Percentiles rank a stretch among this genome's conserved stretches.
phyloP scores from a whole-genome alignment of 148 eudicot species.

The Rhododendron molle region DNA sequence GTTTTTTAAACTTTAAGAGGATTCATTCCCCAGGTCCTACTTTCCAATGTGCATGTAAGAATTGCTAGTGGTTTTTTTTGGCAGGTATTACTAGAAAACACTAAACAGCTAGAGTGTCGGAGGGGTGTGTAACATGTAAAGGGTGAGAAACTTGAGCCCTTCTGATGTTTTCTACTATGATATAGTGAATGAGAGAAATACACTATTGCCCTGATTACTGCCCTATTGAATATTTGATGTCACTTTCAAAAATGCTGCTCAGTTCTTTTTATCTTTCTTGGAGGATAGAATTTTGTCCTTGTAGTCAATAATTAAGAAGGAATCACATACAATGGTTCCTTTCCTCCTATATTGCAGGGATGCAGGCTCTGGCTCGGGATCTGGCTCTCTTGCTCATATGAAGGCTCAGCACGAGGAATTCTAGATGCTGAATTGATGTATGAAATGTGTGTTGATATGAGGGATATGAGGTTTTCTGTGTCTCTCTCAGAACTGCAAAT shows the following conservation, averaged over 20 bases:
- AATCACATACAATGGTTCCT: background rate
- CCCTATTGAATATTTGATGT: background rate
- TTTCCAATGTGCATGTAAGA: background rate
- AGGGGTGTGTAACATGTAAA: constrained; percentile 39
- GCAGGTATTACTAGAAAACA: constrained; percentile 65
- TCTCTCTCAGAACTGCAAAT: background rate
- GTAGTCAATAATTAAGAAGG: background rate
- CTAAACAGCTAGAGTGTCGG: constrained; percentile 61
- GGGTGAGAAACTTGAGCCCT: constrained; percentile 7
- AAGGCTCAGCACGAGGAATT: background rate
- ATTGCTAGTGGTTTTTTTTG: constrained; percentile 6
- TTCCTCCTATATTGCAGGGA: background rate
- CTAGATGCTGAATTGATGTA: background rate
- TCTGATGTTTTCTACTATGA: background rate
- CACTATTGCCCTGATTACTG: background rate
- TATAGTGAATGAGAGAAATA: background rate
- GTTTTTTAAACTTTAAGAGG: background rate
- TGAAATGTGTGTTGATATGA: background rate
- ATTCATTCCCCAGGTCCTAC: background rate
- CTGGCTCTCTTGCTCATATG: background rate
- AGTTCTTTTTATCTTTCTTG: background rate
- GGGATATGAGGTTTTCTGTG: background rate
- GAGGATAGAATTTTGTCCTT: background rate
- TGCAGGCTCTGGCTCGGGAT: background rate
- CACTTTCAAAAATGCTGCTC: background rate